phyloP scores from a whole-genome alignment of 73 alveolate genomes.

The Symbiodinium natans region DNA sequence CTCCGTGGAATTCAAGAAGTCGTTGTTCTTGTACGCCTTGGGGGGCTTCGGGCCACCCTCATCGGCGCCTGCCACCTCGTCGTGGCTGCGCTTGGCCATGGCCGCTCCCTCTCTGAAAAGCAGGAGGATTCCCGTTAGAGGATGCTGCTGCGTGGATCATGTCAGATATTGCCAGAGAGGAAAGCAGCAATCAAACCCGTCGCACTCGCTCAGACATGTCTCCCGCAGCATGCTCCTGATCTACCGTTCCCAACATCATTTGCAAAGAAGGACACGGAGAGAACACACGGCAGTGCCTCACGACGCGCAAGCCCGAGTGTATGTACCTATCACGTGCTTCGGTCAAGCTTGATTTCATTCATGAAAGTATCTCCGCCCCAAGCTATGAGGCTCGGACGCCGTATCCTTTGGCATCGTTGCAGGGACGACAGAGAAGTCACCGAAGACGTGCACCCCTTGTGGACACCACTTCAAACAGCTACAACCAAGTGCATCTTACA shows the following conservation, averaged over 20 bases:
- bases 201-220: no score
- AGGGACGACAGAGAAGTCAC: constrained; percentile 87
- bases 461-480: no score
- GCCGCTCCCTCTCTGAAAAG: neutral
- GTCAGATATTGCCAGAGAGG: neutral
- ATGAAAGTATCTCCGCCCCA: no score
- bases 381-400: constrained; percentile 5
- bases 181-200: no score
- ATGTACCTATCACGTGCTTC: neutral
- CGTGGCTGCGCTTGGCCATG: constrained; percentile 20
- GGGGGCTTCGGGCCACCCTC: neutral
- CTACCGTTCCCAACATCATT: no score
- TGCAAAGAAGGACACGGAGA: neutral
- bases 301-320: constrained; percentile 80
- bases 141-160: neutral
- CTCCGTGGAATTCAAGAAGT: constrained; percentile 73
- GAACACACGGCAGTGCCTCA: neutral
- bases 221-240: no score
- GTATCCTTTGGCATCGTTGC: constrained; percentile 92
- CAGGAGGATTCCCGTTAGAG: neutral
- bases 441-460: constrained; percentile 78
- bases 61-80: neutral
- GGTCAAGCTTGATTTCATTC: no score
- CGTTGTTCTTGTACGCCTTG: constrained; percentile 90
- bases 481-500: no score